phyloP scores from a whole-genome alignment of 495 filamentous ascomycete species.

The Talaromyces nanjingensis region DNA sequence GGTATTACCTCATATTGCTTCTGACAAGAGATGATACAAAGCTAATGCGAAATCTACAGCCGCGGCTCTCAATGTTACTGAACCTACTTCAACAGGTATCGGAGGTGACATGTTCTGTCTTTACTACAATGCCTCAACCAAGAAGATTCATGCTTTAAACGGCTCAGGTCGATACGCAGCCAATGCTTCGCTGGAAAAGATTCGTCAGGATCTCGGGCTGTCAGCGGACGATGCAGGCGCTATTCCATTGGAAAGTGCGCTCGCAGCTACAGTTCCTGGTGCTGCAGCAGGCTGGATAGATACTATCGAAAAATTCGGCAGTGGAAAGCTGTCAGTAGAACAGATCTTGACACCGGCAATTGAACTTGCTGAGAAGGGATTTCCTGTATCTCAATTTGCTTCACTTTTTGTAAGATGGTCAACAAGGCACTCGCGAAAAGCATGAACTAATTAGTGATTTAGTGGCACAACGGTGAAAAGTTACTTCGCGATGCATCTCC shows the following conservation, averaged over 20 bases:
- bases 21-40: slow-evolving; percentile 11
- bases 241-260: slow-evolving; percentile 71
- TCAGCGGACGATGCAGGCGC: slow-evolving; percentile 50
- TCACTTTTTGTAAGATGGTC: slow-evolving; percentile 56
- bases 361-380: slow-evolving; percentile 80
- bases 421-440: background rate
- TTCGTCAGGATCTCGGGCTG: slow-evolving; percentile 63
- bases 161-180: slow-evolving; percentile 77
- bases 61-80: slow-evolving; percentile 86
- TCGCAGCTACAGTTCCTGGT: slow-evolving; percentile 80
- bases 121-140: slow-evolving; percentile 78
- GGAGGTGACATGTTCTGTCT: slow-evolving; percentile 98
- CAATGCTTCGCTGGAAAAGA: slow-evolving; percentile 59
- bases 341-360: slow-evolving; percentile 81
- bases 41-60: slow-evolving; percentile 32
- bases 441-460: background rate
- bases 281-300: slow-evolving; percentile 94
- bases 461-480: slow-evolving; percentile 64
- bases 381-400: slow-evolving; percentile 77
- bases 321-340: slow-evolving; percentile 69
- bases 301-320: slow-evolving; percentile 84
- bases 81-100: slow-evolving; percentile 91
- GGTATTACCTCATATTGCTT: slow-evolving; percentile 27
- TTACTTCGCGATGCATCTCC: slow-evolving; percentile 64
- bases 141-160: slow-evolving; percentile 78